phyloP scores from a whole-genome alignment of 2,329 filamentous ascomycete genomes.

The Neonectria ditissima region DNA sequence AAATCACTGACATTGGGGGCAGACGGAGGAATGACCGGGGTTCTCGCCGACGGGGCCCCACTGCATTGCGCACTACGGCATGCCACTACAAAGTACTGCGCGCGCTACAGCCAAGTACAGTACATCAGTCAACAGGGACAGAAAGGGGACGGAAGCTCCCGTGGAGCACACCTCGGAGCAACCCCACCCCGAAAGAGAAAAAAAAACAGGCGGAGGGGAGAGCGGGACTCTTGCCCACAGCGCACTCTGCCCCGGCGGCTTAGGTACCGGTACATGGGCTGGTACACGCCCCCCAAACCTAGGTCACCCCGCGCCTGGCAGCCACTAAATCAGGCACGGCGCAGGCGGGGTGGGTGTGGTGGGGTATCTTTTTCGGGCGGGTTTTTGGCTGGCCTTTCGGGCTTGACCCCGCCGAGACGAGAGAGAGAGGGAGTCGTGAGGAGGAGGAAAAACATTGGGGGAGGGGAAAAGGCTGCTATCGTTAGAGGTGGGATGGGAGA shows the following conservation, averaged over 20 bases:
- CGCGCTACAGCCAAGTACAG: slow-evolving; percentile 1
- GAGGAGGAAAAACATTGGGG: slow-evolving; percentile 26
- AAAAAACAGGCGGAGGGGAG: too few species aligned
- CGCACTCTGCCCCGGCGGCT: not conserved
- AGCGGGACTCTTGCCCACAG: not conserved
- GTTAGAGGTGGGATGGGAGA: not conserved
- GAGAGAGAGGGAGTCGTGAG: slow-evolving; percentile 29
- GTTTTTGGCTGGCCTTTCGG: slow-evolving; percentile 13
- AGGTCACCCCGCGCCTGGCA: slow-evolving; percentile 20
- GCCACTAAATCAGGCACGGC: slow-evolving; percentile 22
- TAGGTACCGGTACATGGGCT: not conserved
- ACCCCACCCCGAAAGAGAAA: slow-evolving; percentile 44
- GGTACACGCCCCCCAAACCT: not conserved
- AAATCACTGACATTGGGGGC: slow-evolving; percentile 19
- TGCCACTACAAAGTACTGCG: not conserved
- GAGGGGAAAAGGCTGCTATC: slow-evolving; percentile 5
- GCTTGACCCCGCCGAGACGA: slow-evolving; percentile 41
- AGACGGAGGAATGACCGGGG: slow-evolving; percentile 29
- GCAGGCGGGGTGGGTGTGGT: slow-evolving; percentile 27
- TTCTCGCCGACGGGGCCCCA: slow-evolving; percentile 39
- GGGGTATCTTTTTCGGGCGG: slow-evolving; percentile 29
- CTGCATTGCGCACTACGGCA: slow-evolving; percentile 1
- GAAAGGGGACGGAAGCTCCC: not conserved
- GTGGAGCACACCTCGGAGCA: slow-evolving; percentile 37
- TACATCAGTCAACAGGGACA: slow-evolving; percentile 6